Conservation (phyloP, 2,329 filamentous ascomycete genomes). For the Colletotrichum filicis region DNA sequence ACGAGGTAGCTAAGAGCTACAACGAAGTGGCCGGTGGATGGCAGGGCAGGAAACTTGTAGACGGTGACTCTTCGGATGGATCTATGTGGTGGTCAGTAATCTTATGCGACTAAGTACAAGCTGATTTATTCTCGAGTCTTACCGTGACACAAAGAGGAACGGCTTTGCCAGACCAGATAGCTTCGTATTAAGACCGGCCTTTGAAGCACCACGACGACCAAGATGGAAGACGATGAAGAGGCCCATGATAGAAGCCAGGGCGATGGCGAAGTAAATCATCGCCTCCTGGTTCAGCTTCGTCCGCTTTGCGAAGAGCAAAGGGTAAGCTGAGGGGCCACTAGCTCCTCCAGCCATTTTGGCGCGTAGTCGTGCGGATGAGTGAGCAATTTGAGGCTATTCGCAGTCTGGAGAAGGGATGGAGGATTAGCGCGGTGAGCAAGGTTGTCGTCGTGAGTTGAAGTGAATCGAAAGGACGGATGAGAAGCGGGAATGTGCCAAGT, state of each 20-base stretch:
- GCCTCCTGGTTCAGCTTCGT: constrained; percentile 40
- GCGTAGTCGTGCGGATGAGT: background rate
- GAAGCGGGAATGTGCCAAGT: constrained; percentile 7
- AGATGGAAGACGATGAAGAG: constrained; percentile 30
- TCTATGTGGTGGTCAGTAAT: constrained; percentile 8
- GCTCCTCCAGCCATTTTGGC: constrained; percentile 19
- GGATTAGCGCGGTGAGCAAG: background rate
- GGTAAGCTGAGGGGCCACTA: constrained; percentile 9
- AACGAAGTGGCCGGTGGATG: constrained; percentile 43
- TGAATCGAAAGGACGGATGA: background rate
- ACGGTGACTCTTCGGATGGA: constrained; percentile 25
- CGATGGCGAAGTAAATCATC: constrained; percentile 38
- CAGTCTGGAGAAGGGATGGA: background rate
- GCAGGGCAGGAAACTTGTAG: constrained; percentile 29
- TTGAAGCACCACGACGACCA: constrained; percentile 23
- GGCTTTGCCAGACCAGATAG: constrained; percentile 9
- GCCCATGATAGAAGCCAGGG: constrained; percentile 19
- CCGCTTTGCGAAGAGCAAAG: constrained; percentile 30
- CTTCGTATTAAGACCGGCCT: constrained; percentile 16
- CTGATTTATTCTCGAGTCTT: background rate
- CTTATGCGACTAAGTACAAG: background rate
- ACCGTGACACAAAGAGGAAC: constrained; percentile 31
- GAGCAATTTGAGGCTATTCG: background rate
- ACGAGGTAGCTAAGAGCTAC: constrained; percentile 44
- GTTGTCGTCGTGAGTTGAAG: background rate